A percentile compares a stretch with the other conserved stretches of the same genome.
Conservation (phyloP, 345 rosid species). For the Pistacia integerrima region DNA sequence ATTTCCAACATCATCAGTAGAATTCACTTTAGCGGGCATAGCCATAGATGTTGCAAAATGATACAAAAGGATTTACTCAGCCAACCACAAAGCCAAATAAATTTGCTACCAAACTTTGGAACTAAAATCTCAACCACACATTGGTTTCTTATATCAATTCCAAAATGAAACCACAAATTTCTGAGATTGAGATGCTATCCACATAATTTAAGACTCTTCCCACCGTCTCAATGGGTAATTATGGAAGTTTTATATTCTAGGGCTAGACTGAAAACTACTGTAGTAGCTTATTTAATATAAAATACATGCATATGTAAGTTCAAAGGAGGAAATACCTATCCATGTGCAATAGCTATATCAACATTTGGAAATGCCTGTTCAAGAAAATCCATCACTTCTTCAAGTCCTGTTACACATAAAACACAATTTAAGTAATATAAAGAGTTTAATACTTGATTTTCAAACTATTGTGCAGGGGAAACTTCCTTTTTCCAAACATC, state of each 20-base stretch:
- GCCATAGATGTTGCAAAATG: neutral
- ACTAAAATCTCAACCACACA: neutral
- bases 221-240: neutral
- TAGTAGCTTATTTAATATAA: neutral
- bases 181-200: neutral
- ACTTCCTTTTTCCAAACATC: neutral
- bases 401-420: conserved; percentile 61
- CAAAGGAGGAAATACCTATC: conserved; percentile 55
- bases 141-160: neutral
- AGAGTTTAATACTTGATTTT: neutral
- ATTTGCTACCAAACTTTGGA: no score
- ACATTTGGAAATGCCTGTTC: conserved; percentile 67
- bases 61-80: neutral
- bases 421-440: neutral
- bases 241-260: neutral
- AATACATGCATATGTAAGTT: conserved; percentile 14
- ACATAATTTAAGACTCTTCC: neutral
- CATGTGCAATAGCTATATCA: conserved; percentile 91
- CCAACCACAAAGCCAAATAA: neutral
- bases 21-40: neutral
- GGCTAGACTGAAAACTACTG: neutral
- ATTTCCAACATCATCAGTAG: neutral
- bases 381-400: conserved; percentile 81
- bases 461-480: neutral
- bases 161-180: neutral